phyloP scores from a whole-genome alignment of 108 stramenopile genomes.

The Hondaea fermentalgiana region DNA sequence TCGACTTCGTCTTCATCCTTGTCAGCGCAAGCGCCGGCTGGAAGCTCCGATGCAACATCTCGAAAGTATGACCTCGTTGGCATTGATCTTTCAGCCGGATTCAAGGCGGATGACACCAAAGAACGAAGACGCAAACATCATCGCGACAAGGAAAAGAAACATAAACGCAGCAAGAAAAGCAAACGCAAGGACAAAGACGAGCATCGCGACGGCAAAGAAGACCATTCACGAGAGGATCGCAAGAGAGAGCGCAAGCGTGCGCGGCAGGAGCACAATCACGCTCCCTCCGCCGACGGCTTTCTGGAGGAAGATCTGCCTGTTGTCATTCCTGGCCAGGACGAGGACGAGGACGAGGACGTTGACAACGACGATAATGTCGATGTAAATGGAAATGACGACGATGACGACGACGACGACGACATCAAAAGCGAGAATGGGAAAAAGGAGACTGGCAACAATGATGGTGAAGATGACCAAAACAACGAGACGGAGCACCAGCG shows the following conservation, averaged over 20 bases:
- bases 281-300: neutral
- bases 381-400: neutral
- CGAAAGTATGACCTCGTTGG: neutral
- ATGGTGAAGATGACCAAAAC: neutral
- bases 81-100: neutral
- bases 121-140: neutral
- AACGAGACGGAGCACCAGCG: neutral
- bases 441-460: neutral
- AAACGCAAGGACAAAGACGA: neutral
- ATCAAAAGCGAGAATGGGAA: neutral
- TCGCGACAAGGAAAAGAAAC: neutral
- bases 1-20: neutral
- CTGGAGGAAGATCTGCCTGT: neutral
- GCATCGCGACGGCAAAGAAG: neutral
- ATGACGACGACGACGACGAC: neutral
- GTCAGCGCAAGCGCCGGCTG: neutral
- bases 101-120: neutral
- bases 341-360: neutral
- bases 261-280: neutral
- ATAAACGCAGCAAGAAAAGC: neutral
- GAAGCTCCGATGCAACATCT: neutral
- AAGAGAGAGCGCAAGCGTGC: neutral
- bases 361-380: neutral
- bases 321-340: neutral
- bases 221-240: neutral